Conservation (phyloP, 2,329 filamentous ascomycete genomes). For the Fusarium sp. region DNA sequence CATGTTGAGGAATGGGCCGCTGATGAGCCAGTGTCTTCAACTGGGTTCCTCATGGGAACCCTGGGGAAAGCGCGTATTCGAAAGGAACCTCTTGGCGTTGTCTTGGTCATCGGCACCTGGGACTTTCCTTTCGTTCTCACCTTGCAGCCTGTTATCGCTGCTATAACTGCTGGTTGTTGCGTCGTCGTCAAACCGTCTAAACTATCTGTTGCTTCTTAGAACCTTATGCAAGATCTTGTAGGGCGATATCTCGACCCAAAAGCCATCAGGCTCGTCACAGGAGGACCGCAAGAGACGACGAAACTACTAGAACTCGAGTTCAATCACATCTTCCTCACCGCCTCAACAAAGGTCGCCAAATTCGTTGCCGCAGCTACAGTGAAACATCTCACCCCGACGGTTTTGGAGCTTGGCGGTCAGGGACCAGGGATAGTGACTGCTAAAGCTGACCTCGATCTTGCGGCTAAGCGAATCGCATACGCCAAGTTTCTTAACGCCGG, state of each 20-base stretch:
- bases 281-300: conserved; percentile 49
- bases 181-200: conserved; percentile 58
- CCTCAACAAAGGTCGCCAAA: conserved; percentile 50
- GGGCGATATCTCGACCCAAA: conserved; percentile 53
- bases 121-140: conserved; percentile 55
- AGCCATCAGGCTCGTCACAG: conserved; percentile 50
- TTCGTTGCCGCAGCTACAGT: conserved; percentile 53
- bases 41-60: conserved; percentile 43
- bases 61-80: conserved; percentile 47
- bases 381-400: conserved; percentile 54
- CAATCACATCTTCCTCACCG: conserved; percentile 58
- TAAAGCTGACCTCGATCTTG: conserved; percentile 52
- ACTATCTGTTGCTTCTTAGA: conserved; percentile 46
- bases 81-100: conserved; percentile 55
- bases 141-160: conserved; percentile 52
- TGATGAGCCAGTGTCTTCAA: conserved; percentile 45
- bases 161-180: conserved; percentile 54
- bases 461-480: conserved; percentile 54
- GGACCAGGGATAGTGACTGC: conserved; percentile 54
- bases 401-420: conserved; percentile 57
- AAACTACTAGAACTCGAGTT: conserved; percentile 51
- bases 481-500: conserved; percentile 56
- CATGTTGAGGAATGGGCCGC: conserved; percentile 53
- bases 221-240: conserved; percentile 51
- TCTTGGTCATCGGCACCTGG: conserved; percentile 57